These are phyloP conservation scores for Cerrena zonata DNA, from an alignment of 1,284 basidiomycete species.

Conservation along the genomic window DNA sequence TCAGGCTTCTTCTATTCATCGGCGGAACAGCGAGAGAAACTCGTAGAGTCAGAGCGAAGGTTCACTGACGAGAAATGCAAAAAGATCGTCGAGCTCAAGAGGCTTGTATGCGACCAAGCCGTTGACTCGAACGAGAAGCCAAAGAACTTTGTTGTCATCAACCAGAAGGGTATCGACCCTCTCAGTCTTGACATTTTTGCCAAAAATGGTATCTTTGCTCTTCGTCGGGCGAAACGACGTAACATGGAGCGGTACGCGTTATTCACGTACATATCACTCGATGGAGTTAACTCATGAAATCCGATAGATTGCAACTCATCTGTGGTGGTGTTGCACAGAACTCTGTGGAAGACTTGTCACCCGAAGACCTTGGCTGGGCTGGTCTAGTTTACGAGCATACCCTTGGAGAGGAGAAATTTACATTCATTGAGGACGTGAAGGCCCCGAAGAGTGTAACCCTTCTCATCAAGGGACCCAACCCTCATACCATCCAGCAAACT, in stretches of 20 bases:
- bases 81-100: slow-evolving; percentile 97
- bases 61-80: slow-evolving; percentile 93
- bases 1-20: slow-evolving; percentile 99
- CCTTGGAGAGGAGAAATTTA: slow-evolving; percentile 97
- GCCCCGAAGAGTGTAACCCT: slow-evolving; percentile 96
- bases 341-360: slow-evolving; percentile 92
- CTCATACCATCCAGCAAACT: slow-evolving; percentile 93
- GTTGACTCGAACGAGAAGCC: slow-evolving; percentile 73
- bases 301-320: slow-evolving; percentile 75
- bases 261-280: too few relatives aligned
- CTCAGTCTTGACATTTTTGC: slow-evolving; percentile 93
- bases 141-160: slow-evolving; percentile 93
- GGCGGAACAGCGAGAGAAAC: slow-evolving; percentile 96
- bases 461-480: slow-evolving; percentile 96
- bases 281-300: slow-evolving; percentile 7
- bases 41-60: slow-evolving; percentile 93
- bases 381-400: slow-evolving; percentile 99
- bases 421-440: slow-evolving; percentile 95
- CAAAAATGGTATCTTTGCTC: slow-evolving; percentile 93
- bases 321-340: slow-evolving; percentile 96
- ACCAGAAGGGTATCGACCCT: slow-evolving; percentile 99
- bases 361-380: slow-evolving; percentile 91
- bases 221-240: slow-evolving; percentile 92
- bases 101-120: slow-evolving; percentile 89
- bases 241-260: slow-evolving; percentile 86